phyloP scores from a whole-genome alignment of 805 yeast species.

The Teunomyces kruisii region DNA sequence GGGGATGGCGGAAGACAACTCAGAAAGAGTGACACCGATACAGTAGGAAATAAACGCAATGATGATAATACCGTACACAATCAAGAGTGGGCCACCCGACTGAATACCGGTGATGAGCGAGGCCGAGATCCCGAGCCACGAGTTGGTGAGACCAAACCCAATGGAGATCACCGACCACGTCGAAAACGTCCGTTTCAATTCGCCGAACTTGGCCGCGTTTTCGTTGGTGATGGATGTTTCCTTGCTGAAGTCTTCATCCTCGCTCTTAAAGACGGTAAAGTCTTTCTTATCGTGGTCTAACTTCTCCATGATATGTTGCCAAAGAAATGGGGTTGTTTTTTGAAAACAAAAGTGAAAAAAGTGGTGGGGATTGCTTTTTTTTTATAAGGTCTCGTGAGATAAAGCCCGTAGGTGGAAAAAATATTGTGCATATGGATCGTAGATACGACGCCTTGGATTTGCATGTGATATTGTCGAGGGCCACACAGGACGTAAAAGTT shows the following conservation, averaged over 20 bases:
- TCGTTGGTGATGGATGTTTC: neutral
- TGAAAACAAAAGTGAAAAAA: neutral
- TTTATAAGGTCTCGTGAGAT: slow-evolving; percentile 3
- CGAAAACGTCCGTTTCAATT: slow-evolving; percentile 36
- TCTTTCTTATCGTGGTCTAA: neutral
- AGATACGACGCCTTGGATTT: neutral
- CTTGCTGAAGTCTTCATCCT: neutral
- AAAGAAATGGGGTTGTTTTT: no score
- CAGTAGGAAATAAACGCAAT: slow-evolving; percentile 35
- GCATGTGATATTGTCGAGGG: slow-evolving; percentile 3
- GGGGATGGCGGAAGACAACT: slow-evolving; percentile 40
- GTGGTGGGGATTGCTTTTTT: neutral
- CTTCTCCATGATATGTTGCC: neutral
- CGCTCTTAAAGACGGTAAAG: neutral
- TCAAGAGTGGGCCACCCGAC: slow-evolving; percentile 43
- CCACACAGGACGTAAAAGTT: no score
- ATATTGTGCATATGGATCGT: neutral
- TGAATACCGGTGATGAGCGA: slow-evolving; percentile 41
- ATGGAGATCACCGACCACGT: slow-evolving; percentile 40
- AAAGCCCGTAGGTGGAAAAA: neutral
- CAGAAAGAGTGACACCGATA: slow-evolving; percentile 39
- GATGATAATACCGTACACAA: slow-evolving; percentile 42
- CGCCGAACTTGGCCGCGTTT: slow-evolving; percentile 11
- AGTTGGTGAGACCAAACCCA: slow-evolving; percentile 44
- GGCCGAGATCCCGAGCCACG: slow-evolving; percentile 44